phyloP scores from a whole-genome alignment of 1,139 yeast species.

The Geotrichum histeridarum region DNA sequence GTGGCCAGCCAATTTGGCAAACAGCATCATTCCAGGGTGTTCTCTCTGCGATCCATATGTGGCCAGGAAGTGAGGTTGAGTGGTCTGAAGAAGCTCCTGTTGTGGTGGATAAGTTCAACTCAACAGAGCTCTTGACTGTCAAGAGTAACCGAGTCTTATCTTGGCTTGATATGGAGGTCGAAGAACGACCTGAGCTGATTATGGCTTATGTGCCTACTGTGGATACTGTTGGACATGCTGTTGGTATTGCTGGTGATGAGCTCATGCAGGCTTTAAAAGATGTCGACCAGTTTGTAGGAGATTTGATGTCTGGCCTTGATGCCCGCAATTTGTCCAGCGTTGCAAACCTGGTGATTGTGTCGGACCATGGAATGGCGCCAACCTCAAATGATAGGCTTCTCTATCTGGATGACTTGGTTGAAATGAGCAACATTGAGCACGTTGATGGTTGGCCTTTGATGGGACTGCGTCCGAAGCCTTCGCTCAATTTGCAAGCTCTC shows the following conservation, averaged over 20 bases:
- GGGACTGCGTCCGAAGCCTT: constrained; percentile 58
- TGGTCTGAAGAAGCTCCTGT: constrained; percentile 39
- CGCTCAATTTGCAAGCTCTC: constrained; percentile 39
- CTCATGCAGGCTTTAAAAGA: constrained; percentile 50
- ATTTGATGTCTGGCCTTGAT: constrained; percentile 46
- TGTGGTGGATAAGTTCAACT: constrained; percentile 59
- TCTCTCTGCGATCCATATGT: constrained; percentile 81
- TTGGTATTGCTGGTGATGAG: constrained; percentile 61
- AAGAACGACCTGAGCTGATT: constrained; percentile 67
- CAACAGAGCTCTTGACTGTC: constrained; percentile 52
- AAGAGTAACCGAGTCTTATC: constrained; percentile 55
- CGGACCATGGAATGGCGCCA: constrained; percentile 95
- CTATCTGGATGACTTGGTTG: constrained; percentile 64
- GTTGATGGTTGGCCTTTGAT: constrained; percentile 87
- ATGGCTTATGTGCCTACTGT: constrained; percentile 76
- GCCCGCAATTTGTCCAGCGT: constrained; percentile 55
- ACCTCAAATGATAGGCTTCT: constrained; percentile 61
- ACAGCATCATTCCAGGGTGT: constrained; percentile 67
- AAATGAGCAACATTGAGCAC: constrained; percentile 51
- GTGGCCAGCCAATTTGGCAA: constrained; percentile 86
- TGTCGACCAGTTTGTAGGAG: constrained; percentile 61
- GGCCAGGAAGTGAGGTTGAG: constrained; percentile 87
- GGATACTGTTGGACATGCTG: constrained; percentile 67
- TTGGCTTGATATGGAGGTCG: constrained; percentile 59
- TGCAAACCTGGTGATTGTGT: constrained; percentile 69